Evolutionary conservation across 805 yeast genomes (phyloP).

Genomic region (Vanderwaltozyma tropicalis): DNA sequence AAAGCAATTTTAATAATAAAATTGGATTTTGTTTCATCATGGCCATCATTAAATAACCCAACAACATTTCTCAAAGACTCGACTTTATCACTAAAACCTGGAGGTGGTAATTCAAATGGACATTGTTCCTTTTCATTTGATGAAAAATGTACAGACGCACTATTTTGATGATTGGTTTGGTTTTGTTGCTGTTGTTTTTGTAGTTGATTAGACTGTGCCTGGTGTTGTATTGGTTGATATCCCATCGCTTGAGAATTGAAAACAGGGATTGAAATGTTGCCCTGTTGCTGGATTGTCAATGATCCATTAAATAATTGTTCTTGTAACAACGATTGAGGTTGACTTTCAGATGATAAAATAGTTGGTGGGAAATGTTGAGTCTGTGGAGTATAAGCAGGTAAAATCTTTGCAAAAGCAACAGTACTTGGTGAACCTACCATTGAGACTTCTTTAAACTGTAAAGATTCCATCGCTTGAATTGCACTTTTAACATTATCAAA

Average conservation of each 20-base stretch:
- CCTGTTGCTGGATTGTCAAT: conserved; percentile 25
- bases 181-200: conserved; percentile 7
- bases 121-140: conserved; percentile 25
- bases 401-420: conserved; percentile 76
- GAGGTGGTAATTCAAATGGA: conserved; percentile 30
- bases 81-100: conserved; percentile 12
- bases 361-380: conserved; percentile 5
- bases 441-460: conserved; percentile 69
- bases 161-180: background rate
- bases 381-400: conserved; percentile 24
- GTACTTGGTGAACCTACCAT: conserved; percentile 66
- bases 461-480: conserved; percentile 63
- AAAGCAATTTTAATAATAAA: conserved; percentile 38
- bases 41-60: conserved; percentile 15
- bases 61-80: conserved; percentile 13
- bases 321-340: conserved; percentile 22
- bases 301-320: conserved; percentile 28
- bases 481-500: conserved; percentile 67
- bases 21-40: conserved; percentile 24
- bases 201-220: conserved; percentile 2
- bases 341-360: background rate
- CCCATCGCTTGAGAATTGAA: conserved; percentile 6
- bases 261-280: conserved; percentile 25
- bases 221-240: background rate
- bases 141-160: conserved; percentile 1